A percentile compares a stretch with the other conserved stretches of the same genome.
These are phyloP conservation scores for Chlamydomonas urium DNA, from an alignment of 139 green algal species.

Conservation along the genomic window DNA sequence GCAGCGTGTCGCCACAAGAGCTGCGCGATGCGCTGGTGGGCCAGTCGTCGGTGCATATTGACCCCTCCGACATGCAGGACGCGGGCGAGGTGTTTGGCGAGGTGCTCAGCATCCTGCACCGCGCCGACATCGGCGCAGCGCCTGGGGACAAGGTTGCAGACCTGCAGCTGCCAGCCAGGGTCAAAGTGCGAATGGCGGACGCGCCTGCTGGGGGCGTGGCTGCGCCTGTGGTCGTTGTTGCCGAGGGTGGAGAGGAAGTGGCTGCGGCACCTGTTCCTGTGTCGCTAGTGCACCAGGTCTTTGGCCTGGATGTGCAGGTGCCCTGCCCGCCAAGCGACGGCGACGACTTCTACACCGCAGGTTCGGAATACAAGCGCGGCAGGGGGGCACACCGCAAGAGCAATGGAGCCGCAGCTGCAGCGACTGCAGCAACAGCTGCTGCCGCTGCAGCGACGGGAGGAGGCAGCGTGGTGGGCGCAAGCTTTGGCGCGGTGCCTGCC, in stretches of 20 bases:
- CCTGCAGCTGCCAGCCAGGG: constrained; percentile 44
- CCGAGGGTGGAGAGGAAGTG: too few species aligned
- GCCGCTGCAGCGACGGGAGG: too few species aligned
- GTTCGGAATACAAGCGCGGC: too few species aligned
- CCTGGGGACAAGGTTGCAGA: constrained; percentile 26
- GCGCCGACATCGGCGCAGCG: constrained; percentile 40
- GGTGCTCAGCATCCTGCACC: constrained; percentile 65
- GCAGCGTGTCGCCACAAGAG: constrained; percentile 42
- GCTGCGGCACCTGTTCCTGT: too few species aligned
- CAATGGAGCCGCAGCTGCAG: too few species aligned
- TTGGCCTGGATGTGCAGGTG: constrained; percentile 63
- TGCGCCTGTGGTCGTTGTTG: too few species aligned
- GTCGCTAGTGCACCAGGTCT: constrained; percentile 47
- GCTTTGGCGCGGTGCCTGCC: too few species aligned
- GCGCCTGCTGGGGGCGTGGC: background rate
- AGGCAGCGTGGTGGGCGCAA: too few species aligned
- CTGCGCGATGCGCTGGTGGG: constrained; percentile 67
- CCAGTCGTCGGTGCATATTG: constrained; percentile 33
- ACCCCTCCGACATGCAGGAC: constrained; percentile 76
- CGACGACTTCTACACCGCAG: too few species aligned
- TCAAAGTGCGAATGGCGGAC: constrained; percentile 23
- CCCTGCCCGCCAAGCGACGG: constrained; percentile 21
- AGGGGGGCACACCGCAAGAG: too few species aligned
- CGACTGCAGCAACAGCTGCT: too few species aligned
- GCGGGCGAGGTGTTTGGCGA: constrained; percentile 72